Conservation (phyloP, 2,329 filamentous ascomycete species). For the Penicillium polonicum region DNA sequence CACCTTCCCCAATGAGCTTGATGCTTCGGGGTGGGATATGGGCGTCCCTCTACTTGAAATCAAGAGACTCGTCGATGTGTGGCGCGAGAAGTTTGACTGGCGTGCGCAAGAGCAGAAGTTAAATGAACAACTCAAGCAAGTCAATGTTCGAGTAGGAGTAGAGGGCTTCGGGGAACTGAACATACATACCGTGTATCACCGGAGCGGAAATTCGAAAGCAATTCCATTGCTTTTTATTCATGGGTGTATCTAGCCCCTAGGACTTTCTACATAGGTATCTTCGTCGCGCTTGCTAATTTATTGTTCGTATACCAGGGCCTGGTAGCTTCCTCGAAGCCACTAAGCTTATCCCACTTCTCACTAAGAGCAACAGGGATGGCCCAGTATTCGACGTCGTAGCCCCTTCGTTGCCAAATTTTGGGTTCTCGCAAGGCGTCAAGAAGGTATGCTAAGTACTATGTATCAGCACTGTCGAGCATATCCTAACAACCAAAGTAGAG, state of each 20-base stretch:
- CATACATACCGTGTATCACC: constrained; percentile 65
- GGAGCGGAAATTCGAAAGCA: constrained; percentile 50
- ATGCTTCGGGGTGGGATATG: constrained; percentile 55
- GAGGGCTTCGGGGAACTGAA: constrained; percentile 60
- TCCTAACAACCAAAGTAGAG: constrained; percentile 34
- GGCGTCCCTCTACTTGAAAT: constrained; percentile 58
- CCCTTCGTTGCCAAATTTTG: constrained; percentile 57
- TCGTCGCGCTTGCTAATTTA: neutral
- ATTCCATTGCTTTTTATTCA: constrained; percentile 69
- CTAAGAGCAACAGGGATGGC: constrained; percentile 30
- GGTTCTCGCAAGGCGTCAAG: constrained; percentile 50
- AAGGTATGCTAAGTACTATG: constrained; percentile 19
- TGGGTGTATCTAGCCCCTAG: constrained; percentile 49
- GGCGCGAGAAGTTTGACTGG: constrained; percentile 62
- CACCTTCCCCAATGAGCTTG: constrained; percentile 58
- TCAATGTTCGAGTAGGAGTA: constrained; percentile 53
- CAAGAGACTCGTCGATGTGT: constrained; percentile 58
- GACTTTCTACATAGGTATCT: constrained; percentile 9
- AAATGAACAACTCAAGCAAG: constrained; percentile 61
- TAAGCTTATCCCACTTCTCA: constrained; percentile 48
- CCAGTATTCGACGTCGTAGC: constrained; percentile 56
- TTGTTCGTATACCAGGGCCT: constrained; percentile 45
- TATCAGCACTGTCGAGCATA: neutral
- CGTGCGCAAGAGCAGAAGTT: constrained; percentile 57
- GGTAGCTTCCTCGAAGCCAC: constrained; percentile 63